Base-by-base conservation (phyloP, 345 rosid genomes). In the Eucalyptus marginata region DNA sequence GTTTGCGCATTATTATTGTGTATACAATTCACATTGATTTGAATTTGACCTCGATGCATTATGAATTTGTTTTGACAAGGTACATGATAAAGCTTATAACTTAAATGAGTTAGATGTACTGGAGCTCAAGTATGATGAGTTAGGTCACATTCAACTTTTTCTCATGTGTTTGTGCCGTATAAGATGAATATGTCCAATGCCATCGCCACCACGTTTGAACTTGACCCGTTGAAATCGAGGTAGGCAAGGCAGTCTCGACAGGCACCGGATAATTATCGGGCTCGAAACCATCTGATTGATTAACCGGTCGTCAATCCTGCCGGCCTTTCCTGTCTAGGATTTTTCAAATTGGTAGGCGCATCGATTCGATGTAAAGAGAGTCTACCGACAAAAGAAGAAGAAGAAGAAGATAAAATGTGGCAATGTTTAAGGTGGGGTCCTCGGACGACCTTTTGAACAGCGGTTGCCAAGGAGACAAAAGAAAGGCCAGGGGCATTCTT, bases 181-280 rank as follows among this genome's bases (percentile, higher is more conserved):
- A 8, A 68, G 11, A 3, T 9, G 46, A 71, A 3, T 10, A 10
- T 71, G 36, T 36, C 4, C 3, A 3, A 36, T 10, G 43, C 5
- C 5, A 12, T 1, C 1, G 2, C 2, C 29, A 29, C 13, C 18
- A 0, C 8, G 3, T 36, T 1, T 36, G 13, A 76, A 76, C 8
- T 76, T 44, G 5, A 76, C 9, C 3, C 1, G 0, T 22, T 11
- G 29, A 40, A 76, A 40, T 76, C 29, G 2, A 40, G 24, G 5
- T 0, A 3, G 25, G 15, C 14, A 40, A 13, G 27, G 24, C 5
- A 13, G 40, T 11, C 43, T 36, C 15, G 27, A 76, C 5, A 10
- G 9, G 13, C 29, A 20, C 29, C 2, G 6, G 5, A 0, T 10
- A 40, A 12, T 36, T 10, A 36, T 29, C 25, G 5, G 24, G 47